Conservation (phyloP, 176 grass and related monocot species). For the Cymbopogon citratus region DNA sequence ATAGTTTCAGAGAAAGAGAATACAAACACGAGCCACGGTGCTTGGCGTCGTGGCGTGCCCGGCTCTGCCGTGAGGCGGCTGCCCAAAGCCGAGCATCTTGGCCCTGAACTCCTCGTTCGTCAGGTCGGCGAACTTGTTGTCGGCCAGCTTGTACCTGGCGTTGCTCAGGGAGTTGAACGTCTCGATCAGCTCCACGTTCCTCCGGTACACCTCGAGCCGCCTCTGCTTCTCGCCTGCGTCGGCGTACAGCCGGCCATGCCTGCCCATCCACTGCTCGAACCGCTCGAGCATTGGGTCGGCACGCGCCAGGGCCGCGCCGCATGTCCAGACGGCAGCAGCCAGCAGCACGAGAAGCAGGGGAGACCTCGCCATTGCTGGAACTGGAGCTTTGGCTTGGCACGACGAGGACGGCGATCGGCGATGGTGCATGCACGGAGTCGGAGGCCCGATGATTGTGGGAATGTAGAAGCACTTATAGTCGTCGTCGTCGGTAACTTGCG, state of each 20-base stretch:
- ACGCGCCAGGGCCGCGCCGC: neutral
- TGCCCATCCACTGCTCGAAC: constrained; percentile 57
- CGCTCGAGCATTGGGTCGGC: constrained; percentile 17
- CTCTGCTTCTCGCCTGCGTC: constrained; percentile 35
- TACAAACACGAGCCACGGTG: constrained; percentile 5
- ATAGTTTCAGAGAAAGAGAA: neutral
- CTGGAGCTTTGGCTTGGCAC: neutral
- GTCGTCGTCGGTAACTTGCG: neutral
- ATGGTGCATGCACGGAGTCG: neutral
- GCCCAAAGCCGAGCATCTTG: constrained; percentile 13
- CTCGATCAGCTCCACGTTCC: constrained; percentile 47
- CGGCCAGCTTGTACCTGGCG: constrained; percentile 21
- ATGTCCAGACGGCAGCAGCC: neutral
- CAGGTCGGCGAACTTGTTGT: constrained; percentile 51
- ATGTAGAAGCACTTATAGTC: neutral
- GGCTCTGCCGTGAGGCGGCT: neutral
- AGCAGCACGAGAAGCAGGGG: neutral
- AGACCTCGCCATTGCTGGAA: constrained; percentile 9
- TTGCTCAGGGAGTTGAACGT: constrained; percentile 34
- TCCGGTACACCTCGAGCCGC: constrained; percentile 48
- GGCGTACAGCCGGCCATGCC: constrained; percentile 42
- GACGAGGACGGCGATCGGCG: neutral
- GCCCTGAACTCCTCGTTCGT: constrained; percentile 66
- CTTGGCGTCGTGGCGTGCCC: neutral
- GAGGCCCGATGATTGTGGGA: neutral